Base-by-base conservation (phyloP, 441 rosid species). In the Aleurites moluccanus region DNA sequence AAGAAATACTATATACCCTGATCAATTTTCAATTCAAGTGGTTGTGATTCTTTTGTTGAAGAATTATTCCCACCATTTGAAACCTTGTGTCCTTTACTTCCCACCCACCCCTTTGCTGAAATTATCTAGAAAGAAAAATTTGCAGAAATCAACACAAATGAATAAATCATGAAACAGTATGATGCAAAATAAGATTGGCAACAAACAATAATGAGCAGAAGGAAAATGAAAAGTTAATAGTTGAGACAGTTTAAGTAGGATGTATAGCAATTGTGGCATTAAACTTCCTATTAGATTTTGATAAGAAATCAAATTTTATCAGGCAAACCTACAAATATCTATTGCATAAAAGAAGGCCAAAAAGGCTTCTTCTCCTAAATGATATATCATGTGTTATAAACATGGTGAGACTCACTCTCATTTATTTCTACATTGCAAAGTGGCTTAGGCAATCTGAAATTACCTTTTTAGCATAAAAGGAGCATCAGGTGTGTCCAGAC, bases 1-100 rank as follows among this genome's bases (percentile, higher is more conserved):
- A 33, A 15, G 33, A 57, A 73, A 6, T 28, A 80, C 62, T 49
- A 68, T 79, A 44, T 78, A 90, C 98, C 98, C 72, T 79, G 82
- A 78, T 90, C 94, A 63, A 85, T 67, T 67, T 77, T 88, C 80
- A 93, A 88, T 86, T 88, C 94, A 71, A 81, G 90, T 44, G 88
- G 83, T 57, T 60, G 82, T 50, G 88, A 73, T 71, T 85, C 92
- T 80, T 88, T 89, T 28, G 86, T 55, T 64, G 62, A 73, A 42
- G 84, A 52, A 76, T 56, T 75, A 75, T 86, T 89, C 35, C 72
- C 87, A 66, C 76, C 80, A 70, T 77, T 83, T 38, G 75, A 80
- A 7, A 47, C 59, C 73, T 83, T 89, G 73, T 84, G 88, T 52
- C 89, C 97, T 82, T 83, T 84, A 60, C 88, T n/a, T n/a, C n/a